Evolutionary conservation across 129 eudicot genomes (phyloP), one percentile per base, ranked within the genome.

Genomic region (Chrysanthemum makinoi): DNA sequence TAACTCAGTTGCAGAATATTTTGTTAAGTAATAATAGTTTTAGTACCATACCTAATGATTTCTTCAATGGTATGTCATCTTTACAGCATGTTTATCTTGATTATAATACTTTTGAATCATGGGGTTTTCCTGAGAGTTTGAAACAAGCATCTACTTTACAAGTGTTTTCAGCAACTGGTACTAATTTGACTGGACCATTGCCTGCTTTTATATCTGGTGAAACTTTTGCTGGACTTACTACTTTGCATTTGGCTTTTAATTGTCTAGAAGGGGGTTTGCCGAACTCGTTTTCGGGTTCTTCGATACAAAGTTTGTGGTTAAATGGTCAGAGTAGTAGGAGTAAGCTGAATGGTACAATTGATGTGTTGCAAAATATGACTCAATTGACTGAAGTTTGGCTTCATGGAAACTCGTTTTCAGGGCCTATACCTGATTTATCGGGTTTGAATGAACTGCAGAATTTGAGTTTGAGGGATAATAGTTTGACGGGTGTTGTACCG

Each of bases 361-460:
- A 66, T 71, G 87, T 89, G n/a, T 10, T 93, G 12, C 84, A 69
- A n/a, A 93, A 85, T 56, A 89, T 89, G 96, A 93, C 90, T 0
- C 73, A 71, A 3, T 76, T 93, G 65, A 72, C 69, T 7, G 66
- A 81, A 48, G 82, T 79, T 66, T 93, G 95, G 98, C 80, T 93
- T 51, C 88, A 89, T 2, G 48, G 63, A 0, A 93, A 93, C 56
- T 64, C 49, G 2, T 93, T 93, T 60, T 58, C 90, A 0, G 98
- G 98, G 8, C 92, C 95, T 0, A 66, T 89, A 56, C 98, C 98
- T 0, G 96, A 93, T 52, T 86, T 93, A 48, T 79, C 92, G 1
- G 77, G 73, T 39, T 62, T 85, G 22, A 80, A 12, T 1, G 71
- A 74, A 59, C 80, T 93, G 82, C 79, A 78, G 78, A 58, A 83